Evolutionary conservation across 2,329 filamentous ascomycete species (phyloP).

Genomic region (Aspergillus brasiliensis): DNA sequence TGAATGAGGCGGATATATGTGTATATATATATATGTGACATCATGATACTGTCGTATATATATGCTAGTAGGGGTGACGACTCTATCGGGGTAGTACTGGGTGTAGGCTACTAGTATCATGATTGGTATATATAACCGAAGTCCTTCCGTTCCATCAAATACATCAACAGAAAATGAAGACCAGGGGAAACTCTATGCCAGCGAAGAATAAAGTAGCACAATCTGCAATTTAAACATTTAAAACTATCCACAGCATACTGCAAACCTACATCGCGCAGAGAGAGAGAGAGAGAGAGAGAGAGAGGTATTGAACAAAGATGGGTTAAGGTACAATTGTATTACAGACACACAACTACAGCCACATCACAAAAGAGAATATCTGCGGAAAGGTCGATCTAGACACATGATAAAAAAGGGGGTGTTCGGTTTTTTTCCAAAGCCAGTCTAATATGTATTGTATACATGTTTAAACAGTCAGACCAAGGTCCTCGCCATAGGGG

Average conservation of each 20-base stretch:
- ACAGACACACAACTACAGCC: slow-evolving; percentile 42
- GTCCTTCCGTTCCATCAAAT: too few relatives aligned
- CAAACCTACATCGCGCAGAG: slow-evolving; percentile 2
- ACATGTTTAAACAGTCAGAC: slow-evolving; percentile 79
- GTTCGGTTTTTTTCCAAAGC: slow-evolving; percentile 33
- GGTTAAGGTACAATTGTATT: slow-evolving; percentile 44
- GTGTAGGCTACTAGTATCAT: too few relatives aligned
- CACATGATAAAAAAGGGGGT: slow-evolving; percentile 34
- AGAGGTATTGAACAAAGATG: slow-evolving; percentile 11
- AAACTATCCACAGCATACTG: not conserved
- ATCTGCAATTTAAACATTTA: not conserved
- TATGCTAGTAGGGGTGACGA: too few relatives aligned
- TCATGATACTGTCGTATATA: too few relatives aligned
- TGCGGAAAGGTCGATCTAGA: slow-evolving; percentile 39
- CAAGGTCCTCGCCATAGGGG: slow-evolving; percentile 91
- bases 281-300: slow-evolving; percentile 1
- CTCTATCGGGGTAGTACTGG: too few relatives aligned
- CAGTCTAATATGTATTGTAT: slow-evolving; percentile 41
- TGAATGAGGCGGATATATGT: too few relatives aligned
- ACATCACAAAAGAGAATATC: slow-evolving; percentile 39
- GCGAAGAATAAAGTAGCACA: too few relatives aligned
- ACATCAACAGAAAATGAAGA: too few relatives aligned
- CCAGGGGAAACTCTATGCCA: too few relatives aligned
- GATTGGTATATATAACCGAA: too few relatives aligned
- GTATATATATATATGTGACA: too few relatives aligned